phyloP scores from a whole-genome alignment of 306 rosid species.

The Cucurbita pepo region DNA sequence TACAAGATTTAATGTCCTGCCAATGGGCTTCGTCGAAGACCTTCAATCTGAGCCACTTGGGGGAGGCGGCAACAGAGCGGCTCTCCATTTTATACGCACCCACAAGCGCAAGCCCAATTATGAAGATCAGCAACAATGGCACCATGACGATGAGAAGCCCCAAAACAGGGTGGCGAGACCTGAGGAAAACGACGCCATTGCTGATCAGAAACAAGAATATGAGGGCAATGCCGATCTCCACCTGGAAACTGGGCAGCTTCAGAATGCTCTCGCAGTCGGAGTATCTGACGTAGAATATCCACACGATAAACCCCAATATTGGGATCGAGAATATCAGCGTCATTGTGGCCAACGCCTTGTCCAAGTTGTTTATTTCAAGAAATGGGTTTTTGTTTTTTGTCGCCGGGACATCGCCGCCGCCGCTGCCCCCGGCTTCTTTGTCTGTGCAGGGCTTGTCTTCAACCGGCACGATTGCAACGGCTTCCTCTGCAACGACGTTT shows the following conservation, averaged over 20 bases:
- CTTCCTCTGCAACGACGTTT: neutral
- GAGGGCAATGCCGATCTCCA: constrained; percentile 1
- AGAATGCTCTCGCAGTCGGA: constrained; percentile 14
- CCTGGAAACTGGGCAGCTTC: neutral
- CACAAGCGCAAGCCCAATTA: constrained; percentile 11
- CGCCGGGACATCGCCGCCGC: neutral
- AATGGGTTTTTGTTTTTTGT: neutral
- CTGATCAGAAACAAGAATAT: constrained; percentile 8
- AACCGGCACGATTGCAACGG: neutral
- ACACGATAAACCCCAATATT: constrained; percentile 6
- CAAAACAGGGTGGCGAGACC: constrained; percentile 7
- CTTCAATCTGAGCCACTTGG: constrained; percentile 15
- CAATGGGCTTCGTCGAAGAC: neutral
- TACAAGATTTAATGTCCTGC: constrained; percentile 12
- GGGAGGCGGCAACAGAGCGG: constrained; percentile 10
- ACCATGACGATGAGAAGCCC: constrained; percentile 10
- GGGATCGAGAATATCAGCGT: constrained; percentile 13
- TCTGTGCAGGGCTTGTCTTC: neutral
- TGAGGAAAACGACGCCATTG: neutral
- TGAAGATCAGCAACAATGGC: constrained; percentile 9
- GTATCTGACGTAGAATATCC: constrained; percentile 8
- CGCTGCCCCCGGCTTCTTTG: neutral
- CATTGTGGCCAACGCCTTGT: neutral
- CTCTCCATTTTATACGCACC: constrained; percentile 13
- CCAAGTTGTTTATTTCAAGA: neutral